phyloP scores from a whole-genome alignment of 768 basidiomycete species.

The Trametes villosa region DNA sequence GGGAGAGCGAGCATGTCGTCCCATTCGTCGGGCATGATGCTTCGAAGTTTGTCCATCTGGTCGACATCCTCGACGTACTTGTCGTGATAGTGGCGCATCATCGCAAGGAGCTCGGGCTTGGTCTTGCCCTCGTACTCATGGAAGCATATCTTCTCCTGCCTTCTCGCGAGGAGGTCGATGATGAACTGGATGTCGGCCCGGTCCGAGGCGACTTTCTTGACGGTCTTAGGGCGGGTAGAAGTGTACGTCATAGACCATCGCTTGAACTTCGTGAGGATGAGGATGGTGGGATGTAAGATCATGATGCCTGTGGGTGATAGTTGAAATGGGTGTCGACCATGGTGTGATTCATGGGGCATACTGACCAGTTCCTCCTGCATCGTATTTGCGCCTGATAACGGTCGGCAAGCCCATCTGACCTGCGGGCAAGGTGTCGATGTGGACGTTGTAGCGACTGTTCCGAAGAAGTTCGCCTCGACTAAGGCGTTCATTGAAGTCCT shows the following conservation, averaged over 20 bases:
- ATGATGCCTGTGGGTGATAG: background rate
- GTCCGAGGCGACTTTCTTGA: slow-evolving; percentile 8
- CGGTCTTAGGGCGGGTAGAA: slow-evolving; percentile 14
- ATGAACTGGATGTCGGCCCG: slow-evolving; percentile 11
- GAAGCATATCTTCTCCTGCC: background rate
- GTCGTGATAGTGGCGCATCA: slow-evolving; percentile 16
- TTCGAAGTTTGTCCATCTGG: slow-evolving; percentile 5
- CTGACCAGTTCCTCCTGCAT: background rate
- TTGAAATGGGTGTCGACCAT: too few relatives aligned
- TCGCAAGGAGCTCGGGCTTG: slow-evolving; percentile 13
- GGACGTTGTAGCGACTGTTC: slow-evolving; percentile 7
- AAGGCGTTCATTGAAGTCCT: background rate
- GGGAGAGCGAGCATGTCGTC: slow-evolving; percentile 12
- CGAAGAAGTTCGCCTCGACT: slow-evolving; percentile 1
- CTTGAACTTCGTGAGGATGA: slow-evolving; percentile 19
- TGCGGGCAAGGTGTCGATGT: slow-evolving; percentile 7
- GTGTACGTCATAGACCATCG: slow-evolving; percentile 14
- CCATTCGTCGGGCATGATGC: slow-evolving; percentile 18
- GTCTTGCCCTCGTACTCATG: slow-evolving; percentile 14
- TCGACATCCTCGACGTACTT: slow-evolving; percentile 10
- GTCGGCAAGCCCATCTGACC: slow-evolving; percentile 8
- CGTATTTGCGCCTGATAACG: background rate
- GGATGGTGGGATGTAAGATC: slow-evolving; percentile 17
- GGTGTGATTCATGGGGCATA: too few relatives aligned
- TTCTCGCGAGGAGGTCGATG: slow-evolving; percentile 9